Percentiles rank a stretch among this genome's conserved stretches.
phyloP scores from a whole-genome alignment of 2,329 filamentous ascomycete genomes.

The Xylaria sp. region DNA sequence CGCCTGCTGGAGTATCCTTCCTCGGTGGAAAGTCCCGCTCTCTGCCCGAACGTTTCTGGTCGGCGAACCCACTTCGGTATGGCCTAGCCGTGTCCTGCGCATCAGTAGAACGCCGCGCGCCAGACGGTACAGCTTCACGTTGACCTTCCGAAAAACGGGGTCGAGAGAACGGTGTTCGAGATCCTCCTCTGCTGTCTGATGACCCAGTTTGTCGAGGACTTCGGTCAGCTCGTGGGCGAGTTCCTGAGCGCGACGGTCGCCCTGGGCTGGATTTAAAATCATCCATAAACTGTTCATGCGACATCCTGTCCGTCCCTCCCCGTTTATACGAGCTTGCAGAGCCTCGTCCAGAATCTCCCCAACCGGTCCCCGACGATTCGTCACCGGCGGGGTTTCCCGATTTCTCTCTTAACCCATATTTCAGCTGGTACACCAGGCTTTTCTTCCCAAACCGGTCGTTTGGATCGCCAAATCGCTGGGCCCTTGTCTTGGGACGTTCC shows the following conservation, averaged over 20 bases:
- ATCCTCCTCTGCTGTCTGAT: not conserved
- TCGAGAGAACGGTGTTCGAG: not conserved
- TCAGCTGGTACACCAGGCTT: constrained; percentile 59
- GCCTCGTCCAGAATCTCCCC: constrained; percentile 10
- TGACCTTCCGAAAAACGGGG: not conserved
- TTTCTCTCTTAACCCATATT: constrained; percentile 47
- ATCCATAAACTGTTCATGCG: constrained; percentile 16
- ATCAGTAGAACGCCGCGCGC: not conserved
- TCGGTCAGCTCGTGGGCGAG: not conserved
- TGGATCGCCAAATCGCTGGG: constrained; percentile 56
- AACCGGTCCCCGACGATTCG: constrained; percentile 17
- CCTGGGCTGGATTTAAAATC: constrained; percentile 13
- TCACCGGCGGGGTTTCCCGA: constrained; percentile 12
- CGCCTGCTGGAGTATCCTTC: not conserved
- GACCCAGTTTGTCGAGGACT: not conserved
- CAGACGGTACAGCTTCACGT: not conserved
- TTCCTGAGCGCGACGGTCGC: not conserved
- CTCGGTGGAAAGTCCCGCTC: not conserved
- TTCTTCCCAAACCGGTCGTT: constrained; percentile 54
- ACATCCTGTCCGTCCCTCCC: constrained; percentile 4
- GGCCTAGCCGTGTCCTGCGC: not conserved
- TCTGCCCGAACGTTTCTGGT: not conserved
- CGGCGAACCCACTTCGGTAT: not conserved
- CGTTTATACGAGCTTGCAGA: not conserved
- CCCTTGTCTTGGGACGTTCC: constrained; percentile 48